Evolutionary conservation across 495 filamentous ascomycete species (phyloP).

Genomic region (Aeminium ludgeri): DNA sequence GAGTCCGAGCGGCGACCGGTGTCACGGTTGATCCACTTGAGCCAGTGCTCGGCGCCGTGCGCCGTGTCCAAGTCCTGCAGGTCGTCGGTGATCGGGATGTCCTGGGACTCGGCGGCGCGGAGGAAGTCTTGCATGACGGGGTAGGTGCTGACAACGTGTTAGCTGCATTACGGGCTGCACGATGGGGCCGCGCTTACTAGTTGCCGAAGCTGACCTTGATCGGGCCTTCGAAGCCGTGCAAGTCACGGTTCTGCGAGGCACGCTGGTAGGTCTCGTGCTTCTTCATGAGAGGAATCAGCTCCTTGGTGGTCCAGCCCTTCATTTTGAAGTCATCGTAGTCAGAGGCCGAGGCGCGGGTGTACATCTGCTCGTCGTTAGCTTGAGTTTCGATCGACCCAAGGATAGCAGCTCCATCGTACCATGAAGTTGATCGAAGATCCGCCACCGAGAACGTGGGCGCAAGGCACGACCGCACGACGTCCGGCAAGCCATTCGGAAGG

Average conservation of each 20-base stretch:
- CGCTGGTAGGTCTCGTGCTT: constrained; percentile 73
- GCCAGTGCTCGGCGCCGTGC: constrained; percentile 28
- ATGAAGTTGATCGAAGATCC: constrained; percentile 71
- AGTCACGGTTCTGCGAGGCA: constrained; percentile 51
- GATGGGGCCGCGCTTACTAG: not conserved
- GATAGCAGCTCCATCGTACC: constrained; percentile 26
- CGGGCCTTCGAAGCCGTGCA: constrained; percentile 65
- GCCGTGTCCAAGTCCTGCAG: constrained; percentile 26
- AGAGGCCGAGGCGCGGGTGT: constrained; percentile 62
- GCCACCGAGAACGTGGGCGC: constrained; percentile 60
- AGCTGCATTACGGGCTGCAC: not conserved
- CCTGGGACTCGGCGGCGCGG: constrained; percentile 59
- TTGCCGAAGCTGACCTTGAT: constrained; percentile 77
- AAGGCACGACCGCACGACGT: constrained; percentile 58
- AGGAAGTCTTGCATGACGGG: constrained; percentile 57
- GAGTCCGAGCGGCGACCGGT: constrained; percentile 54
- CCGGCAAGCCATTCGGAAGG: constrained; percentile 58
- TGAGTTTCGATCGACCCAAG: too few relatives aligned
- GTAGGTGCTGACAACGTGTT: constrained; percentile 18
- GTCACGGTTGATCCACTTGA: constrained; percentile 32
- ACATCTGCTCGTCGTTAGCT: constrained; percentile 39
- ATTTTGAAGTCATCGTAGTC: constrained; percentile 77
- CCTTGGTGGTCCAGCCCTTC: constrained; percentile 61
- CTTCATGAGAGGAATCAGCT: constrained; percentile 63
- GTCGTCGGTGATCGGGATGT: constrained; percentile 40